Conservation (phyloP, 768 basidiomycete species). For the Rhodotorula paludigena region DNA sequence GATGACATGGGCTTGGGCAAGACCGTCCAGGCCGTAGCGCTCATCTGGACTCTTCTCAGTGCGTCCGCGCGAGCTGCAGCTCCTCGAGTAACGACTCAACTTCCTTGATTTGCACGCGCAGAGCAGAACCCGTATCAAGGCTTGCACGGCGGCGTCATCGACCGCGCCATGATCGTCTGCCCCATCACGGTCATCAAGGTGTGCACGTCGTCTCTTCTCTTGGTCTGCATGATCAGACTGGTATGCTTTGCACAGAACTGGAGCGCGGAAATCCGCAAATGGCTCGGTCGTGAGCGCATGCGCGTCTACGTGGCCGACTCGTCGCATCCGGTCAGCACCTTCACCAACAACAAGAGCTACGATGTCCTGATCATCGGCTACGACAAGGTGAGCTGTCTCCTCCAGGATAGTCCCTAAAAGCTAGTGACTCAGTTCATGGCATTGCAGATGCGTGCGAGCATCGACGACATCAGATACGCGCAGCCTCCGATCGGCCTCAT, state of each 20-base stretch:
- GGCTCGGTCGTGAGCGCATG: conserved; percentile 58
- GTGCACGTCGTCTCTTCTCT: conserved; percentile 34
- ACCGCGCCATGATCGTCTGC: conserved; percentile 86
- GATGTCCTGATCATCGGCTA: conserved; percentile 86
- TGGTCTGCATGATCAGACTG: neutral
- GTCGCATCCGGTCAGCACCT: conserved; percentile 60
- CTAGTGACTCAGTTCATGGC: too few relatives aligned
- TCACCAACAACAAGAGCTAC: conserved; percentile 58
- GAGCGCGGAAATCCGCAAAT: conserved; percentile 92
- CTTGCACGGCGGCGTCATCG: conserved; percentile 54
- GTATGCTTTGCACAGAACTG: conserved; percentile 62
- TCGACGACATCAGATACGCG: conserved; percentile 47
- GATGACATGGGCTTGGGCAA: conserved; percentile 99
- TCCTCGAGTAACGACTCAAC: neutral
- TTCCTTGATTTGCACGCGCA: conserved; percentile 43
- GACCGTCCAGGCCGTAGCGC: conserved; percentile 68
- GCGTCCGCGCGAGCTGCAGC: conserved; percentile 42
- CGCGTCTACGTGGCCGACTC: conserved; percentile 60
- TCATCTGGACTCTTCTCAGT: conserved; percentile 91
- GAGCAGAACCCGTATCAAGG: conserved; percentile 77
- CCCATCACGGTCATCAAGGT: conserved; percentile 85
- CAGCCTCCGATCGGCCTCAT: conserved; percentile 82
- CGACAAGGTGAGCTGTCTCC: conserved; percentile 62
- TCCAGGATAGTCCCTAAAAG: neutral
- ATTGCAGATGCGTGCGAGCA: conserved; percentile 36